These are phyloP conservation scores for Lumnitzera littorea DNA, from an alignment of 345 rosid species.

Conservation along the genomic window DNA sequence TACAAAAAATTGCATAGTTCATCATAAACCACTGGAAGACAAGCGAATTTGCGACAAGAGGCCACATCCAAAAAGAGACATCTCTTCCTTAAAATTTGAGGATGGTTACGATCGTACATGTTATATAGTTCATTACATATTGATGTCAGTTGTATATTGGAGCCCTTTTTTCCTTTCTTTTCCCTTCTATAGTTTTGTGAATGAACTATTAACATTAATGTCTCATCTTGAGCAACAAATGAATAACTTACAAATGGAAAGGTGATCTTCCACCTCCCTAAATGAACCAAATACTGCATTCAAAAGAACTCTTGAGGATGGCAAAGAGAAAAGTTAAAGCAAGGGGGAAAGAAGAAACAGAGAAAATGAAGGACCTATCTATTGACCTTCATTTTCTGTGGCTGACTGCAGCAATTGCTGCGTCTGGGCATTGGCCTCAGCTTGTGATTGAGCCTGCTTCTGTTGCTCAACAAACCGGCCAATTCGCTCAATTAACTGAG, in stretches of 20 bases:
- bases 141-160: too few species aligned
- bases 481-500: conserved; percentile 75
- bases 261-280: conserved; percentile 52
- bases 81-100: conserved; percentile 8
- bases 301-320: conserved; percentile 3
- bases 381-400: conserved; percentile 10
- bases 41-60: background rate
- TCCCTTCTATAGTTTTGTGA: conserved; percentile 3
- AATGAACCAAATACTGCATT: conserved; percentile 12
- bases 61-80: background rate
- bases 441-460: conserved; percentile 40
- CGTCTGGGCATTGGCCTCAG: conserved; percentile 4
- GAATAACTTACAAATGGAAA: conserved; percentile 26
- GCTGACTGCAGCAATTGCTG: background rate
- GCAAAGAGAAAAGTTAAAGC: conserved; percentile 12
- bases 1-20: too few species aligned
- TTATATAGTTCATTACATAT: conserved; percentile 1
- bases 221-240: conserved; percentile 18
- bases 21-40: too few species aligned
- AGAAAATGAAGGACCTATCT: conserved; percentile 19
- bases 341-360: conserved; percentile 2
- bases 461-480: conserved; percentile 65
- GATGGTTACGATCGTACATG: conserved; percentile 9
- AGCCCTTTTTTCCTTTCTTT: background rate
- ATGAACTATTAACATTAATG: conserved; percentile 6